Evolutionary conservation across 139 green algal species (phyloP).

Genomic region (Coelastrella sp.): DNA sequence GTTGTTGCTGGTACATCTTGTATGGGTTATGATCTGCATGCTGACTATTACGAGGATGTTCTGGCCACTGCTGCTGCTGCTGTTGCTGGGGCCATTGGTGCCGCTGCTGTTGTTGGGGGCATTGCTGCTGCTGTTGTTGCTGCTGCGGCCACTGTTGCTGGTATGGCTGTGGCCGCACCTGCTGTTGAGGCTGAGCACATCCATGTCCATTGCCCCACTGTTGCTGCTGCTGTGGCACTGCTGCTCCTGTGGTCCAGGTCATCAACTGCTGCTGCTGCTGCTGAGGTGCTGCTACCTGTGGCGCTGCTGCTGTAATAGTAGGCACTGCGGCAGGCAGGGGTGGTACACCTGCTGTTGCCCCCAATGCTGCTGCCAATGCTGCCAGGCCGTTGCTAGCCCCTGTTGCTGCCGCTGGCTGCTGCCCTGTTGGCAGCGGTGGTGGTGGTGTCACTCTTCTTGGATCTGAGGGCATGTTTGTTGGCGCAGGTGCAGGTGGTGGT

Average conservation of each 20-base stretch:
- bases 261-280: background rate
- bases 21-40: too few relatives aligned
- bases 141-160: background rate
- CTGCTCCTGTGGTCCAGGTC: background rate
- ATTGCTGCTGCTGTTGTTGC: background rate
- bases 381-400: background rate
- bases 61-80: background rate
- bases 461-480: background rate
- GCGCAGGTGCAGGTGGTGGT: background rate
- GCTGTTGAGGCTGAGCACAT: too few relatives aligned
- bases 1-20: background rate
- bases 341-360: background rate
- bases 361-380: background rate
- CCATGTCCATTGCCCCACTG: background rate
- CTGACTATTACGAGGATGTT: background rate
- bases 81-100: background rate
- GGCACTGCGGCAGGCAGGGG: background rate
- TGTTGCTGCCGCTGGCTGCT: background rate
- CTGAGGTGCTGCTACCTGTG: background rate
- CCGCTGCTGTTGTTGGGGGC: background rate
- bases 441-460: background rate
- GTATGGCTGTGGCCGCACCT: too few relatives aligned
- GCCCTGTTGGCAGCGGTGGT: background rate
- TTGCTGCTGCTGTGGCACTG: constrained; percentile 19
- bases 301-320: background rate